Base-by-base conservation (phyloP, 208 protist genomes). In the Leptomonas seymouri region DNA sequence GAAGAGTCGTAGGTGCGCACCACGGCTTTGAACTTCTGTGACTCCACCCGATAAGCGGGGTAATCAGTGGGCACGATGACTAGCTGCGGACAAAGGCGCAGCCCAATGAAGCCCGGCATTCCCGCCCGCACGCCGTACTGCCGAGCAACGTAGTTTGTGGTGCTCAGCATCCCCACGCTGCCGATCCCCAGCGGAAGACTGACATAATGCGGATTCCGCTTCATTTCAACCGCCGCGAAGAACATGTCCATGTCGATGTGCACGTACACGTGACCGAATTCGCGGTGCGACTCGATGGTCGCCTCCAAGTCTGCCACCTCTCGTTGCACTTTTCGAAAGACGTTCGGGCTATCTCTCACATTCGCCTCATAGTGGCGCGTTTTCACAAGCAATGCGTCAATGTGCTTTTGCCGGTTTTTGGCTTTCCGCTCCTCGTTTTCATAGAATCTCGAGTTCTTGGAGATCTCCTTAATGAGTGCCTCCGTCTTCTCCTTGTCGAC, bases 21-120 rank as follows among this genome's bases (percentile, higher is more conserved):
- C 0, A 97, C 77, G 9, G 16, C 68, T 44, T 85, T 78, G 49
- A 97, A 84, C 36, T 74, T 71, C 3, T 61, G 65, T 5, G 84
- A 81, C 74, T 91, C 84, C 42, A 57, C 59, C 48, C 64, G 64
- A 74, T 93, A 97, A 11, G 76, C 68, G 0, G 65, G 62, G 45
- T 93, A 97, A 68, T 95, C 74, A 0, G 64, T 63, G 11, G 74
- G 80, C 15, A 97, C 85, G 60, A 98, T 90, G 21, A 89, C 63
- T 27, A 98, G 77, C 12, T 80, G 39, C 8, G 90, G 92, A 71
- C 94, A 98, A 4, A 98, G 82, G 49, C 85, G 86, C 57, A 78
- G 28, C 4, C 81, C 95, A 61, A 98, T 96, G 71, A 96, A 98
- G 27, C 97, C 97, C 2, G 97, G 93, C 97, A 99, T 99, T 12